Percentiles rank a stretch among this genome's conserved stretches.
Evolutionary conservation across 768 basidiomycete genomes (phyloP).

Genomic region (Hortiboletus campestris): DNA sequence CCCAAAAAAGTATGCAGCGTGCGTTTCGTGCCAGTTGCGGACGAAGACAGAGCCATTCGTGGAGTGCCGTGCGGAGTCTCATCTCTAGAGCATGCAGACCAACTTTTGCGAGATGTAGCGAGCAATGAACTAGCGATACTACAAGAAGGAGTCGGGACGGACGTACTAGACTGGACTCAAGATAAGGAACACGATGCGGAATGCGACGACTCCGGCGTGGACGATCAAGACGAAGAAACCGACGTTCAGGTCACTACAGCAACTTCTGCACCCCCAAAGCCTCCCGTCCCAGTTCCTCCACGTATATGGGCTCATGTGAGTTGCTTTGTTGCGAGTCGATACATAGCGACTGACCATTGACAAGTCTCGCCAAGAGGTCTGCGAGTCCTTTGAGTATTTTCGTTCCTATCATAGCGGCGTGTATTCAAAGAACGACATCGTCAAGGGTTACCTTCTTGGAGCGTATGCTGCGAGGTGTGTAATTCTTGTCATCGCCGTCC

Average conservation of each 20-base stretch:
- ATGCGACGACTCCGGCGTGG: background rate
- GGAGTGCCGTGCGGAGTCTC: background rate
- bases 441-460: conserved; percentile 75
- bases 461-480: conserved; percentile 65
- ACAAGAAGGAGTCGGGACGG: conserved; percentile 3
- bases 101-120: conserved; percentile 17
- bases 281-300: conserved; percentile 29
- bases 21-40: background rate
- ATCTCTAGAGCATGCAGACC: conserved; percentile 18
- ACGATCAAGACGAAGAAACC: conserved; percentile 9
- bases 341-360: background rate
- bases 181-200: conserved; percentile 21
- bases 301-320: conserved; percentile 47
- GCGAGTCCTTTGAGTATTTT: conserved; percentile 71
- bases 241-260: conserved; percentile 16
- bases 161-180: conserved; percentile 26
- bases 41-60: background rate
- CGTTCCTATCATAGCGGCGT: conserved; percentile 78
- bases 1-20: conserved; percentile 15
- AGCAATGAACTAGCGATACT: conserved; percentile 11
- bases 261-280: conserved; percentile 6
- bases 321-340: background rate
- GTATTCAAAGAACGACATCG: conserved; percentile 57
- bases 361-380: conserved; percentile 81
- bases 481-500: background rate